These are phyloP conservation scores for Chlorella sp. DNA, from an alignment of 139 green algal genomes.

Conservation along the genomic window DNA sequence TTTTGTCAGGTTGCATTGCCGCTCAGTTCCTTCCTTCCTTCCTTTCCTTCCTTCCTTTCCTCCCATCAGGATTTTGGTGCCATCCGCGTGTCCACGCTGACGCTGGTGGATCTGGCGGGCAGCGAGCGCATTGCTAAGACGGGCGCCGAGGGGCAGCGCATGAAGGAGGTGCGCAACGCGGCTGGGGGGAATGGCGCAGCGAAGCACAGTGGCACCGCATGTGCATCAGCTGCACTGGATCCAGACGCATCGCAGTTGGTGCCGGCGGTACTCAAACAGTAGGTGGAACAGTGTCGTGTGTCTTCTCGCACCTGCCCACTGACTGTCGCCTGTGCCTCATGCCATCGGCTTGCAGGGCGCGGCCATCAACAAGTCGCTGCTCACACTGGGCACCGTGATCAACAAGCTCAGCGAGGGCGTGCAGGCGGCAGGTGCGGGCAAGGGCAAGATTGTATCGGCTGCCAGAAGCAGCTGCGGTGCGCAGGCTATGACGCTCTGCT, in stretches of 20 bases:
- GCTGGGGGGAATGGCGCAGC: no score
- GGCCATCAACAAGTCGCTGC: constrained; percentile 93
- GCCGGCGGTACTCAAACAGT: no score
- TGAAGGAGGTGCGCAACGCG: constrained; percentile 87
- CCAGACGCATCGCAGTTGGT: no score
- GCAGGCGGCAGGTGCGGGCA: constrained; percentile 9
- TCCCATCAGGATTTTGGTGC: constrained; percentile 64
- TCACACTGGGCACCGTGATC: constrained; percentile 94
- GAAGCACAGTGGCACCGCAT: no score
- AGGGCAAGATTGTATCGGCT: no score
- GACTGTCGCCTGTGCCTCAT: no score
- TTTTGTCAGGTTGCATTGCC: background rate
- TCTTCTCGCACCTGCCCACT: no score
- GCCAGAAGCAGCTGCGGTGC: no score
- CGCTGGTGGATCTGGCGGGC: constrained; percentile 93
- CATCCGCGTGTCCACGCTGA: constrained; percentile 77
- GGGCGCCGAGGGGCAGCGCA: constrained; percentile 88
- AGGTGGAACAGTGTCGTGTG: no score
- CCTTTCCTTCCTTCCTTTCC: constrained; percentile 54
- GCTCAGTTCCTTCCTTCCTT: constrained; percentile 42
- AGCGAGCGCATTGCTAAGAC: constrained; percentile 93
- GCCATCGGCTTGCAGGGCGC: constrained; percentile 53
- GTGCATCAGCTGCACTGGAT: no score
- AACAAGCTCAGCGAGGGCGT: constrained; percentile 91
- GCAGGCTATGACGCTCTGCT: no score